A percentile compares a stretch with the other conserved stretches of the same genome.
phyloP scores from a whole-genome alignment of 1,284 basidiomycete species.

The Porogramme epimiltina region DNA sequence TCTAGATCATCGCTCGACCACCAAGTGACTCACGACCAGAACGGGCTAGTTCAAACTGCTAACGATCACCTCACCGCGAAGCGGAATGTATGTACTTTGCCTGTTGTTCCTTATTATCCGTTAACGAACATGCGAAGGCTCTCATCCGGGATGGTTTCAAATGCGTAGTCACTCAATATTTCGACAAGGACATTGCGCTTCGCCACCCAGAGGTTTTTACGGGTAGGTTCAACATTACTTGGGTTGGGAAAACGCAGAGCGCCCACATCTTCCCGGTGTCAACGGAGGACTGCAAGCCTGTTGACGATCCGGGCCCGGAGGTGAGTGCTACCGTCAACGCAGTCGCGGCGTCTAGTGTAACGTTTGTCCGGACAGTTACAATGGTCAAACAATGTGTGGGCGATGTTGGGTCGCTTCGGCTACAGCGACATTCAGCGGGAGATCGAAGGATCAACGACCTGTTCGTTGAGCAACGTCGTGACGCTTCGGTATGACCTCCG shows the following conservation, averaged over 20 bases:
- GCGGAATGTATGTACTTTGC: background rate
- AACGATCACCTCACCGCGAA: no score
- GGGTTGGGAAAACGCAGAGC: background rate
- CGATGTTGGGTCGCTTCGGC: no score
- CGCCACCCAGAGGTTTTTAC: background rate
- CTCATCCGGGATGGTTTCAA: background rate
- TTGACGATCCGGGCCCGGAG: background rate
- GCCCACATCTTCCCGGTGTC: conserved; percentile 1
- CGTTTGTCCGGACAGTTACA: background rate
- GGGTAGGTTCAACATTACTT: background rate
- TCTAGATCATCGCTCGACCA: no score
- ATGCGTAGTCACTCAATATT: background rate
- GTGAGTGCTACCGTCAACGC: background rate
- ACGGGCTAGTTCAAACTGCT: no score
- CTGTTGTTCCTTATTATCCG: background rate
- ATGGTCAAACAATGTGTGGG: background rate
- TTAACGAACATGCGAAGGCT: background rate
- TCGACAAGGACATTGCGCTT: background rate
- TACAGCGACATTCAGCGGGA: no score
- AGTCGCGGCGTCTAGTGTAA: background rate
- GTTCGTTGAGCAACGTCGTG: no score
- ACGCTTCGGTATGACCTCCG: no score
- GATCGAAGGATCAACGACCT: no score
- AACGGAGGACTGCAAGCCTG: background rate
- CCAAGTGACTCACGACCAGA: no score